Percentiles rank a stretch among this genome's conserved stretches.
Conservation (phyloP, 208 protist genomes). For the Acanthamoeba castellanii region DNA sequence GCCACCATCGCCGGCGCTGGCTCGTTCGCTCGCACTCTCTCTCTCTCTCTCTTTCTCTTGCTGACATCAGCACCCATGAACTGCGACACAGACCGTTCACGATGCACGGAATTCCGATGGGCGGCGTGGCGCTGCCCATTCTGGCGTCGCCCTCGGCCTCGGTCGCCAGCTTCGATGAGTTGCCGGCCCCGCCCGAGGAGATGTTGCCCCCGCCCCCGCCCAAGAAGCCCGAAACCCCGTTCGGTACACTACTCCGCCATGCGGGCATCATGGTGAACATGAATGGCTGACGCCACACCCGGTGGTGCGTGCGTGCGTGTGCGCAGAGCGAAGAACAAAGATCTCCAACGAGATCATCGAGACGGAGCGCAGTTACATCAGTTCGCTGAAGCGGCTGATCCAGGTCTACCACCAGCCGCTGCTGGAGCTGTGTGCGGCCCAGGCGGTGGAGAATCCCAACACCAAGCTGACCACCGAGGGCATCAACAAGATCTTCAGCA, state of each 20-base stretch:
- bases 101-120: conserved; percentile 37
- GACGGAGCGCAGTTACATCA: conserved; percentile 67
- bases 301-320: too few species aligned
- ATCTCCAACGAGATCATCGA: conserved; percentile 74
- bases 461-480: conserved; percentile 14
- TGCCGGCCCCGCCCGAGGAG: conserved; percentile 55
- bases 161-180: neutral
- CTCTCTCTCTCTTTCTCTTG: neutral
- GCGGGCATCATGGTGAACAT: too few species aligned
- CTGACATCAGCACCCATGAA: neutral
- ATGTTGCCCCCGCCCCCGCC: conserved; percentile 52
- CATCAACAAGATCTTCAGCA: conserved; percentile 70
- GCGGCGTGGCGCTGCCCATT: conserved; percentile 38
- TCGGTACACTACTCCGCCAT: neutral
- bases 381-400: conserved; percentile 69
- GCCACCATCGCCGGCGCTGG: neutral
- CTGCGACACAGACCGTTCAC: neutral
- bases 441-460: neutral
- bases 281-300: too few species aligned
- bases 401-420: conserved; percentile 65
- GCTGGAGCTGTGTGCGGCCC: neutral
- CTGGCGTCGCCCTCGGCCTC: neutral
- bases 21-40: neutral
- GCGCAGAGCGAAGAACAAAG: conserved; percentile 70
- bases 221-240: conserved; percentile 64